Percentiles rank a stretch among this genome's conserved stretches.
Conservation (phyloP, 2,329 filamentous ascomycete genomes). For the Fusarium caatingaense region DNA sequence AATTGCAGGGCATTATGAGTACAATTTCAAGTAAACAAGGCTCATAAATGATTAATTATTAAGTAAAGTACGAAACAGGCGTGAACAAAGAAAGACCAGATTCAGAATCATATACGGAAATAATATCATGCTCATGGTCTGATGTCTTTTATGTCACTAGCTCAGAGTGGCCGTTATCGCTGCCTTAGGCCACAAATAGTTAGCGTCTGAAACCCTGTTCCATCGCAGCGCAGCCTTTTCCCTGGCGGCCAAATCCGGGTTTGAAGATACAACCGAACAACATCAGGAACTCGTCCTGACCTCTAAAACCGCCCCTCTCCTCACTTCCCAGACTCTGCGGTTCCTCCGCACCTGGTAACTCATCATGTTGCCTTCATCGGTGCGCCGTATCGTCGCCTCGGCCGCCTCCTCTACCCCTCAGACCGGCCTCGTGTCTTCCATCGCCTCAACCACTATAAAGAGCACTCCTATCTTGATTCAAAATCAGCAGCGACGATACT, state of each 20-base stretch:
- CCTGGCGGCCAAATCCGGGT: slow-evolving; percentile 53
- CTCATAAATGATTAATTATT: too few relatives aligned
- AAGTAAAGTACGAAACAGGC: neutral
- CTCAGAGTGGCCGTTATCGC: slow-evolving; percentile 42
- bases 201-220: slow-evolving; percentile 43
- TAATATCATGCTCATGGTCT: neutral
- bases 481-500: slow-evolving; percentile 66
- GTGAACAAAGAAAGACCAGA: neutral
- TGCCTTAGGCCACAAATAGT: slow-evolving; percentile 53
- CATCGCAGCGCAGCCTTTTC: slow-evolving; percentile 50
- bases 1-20: neutral
- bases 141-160: slow-evolving; percentile 7
- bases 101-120: neutral
- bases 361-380: slow-evolving; percentile 65
- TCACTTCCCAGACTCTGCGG: slow-evolving; percentile 31
- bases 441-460: slow-evolving; percentile 57
- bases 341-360: slow-evolving; percentile 45
- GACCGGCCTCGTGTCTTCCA: slow-evolving; percentile 56
- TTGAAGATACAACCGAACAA: slow-evolving; percentile 50
- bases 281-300: slow-evolving; percentile 50
- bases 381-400: slow-evolving; percentile 65
- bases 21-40: neutral
- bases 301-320: slow-evolving; percentile 35
- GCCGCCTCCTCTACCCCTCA: slow-evolving; percentile 60
- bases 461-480: slow-evolving; percentile 53